A percentile compares a stretch with the other conserved stretches of the same genome.
These are phyloP conservation scores for Talaromyces borbonicus DNA, from an alignment of 495 filamentous ascomycete species.

Conservation along the genomic window DNA sequence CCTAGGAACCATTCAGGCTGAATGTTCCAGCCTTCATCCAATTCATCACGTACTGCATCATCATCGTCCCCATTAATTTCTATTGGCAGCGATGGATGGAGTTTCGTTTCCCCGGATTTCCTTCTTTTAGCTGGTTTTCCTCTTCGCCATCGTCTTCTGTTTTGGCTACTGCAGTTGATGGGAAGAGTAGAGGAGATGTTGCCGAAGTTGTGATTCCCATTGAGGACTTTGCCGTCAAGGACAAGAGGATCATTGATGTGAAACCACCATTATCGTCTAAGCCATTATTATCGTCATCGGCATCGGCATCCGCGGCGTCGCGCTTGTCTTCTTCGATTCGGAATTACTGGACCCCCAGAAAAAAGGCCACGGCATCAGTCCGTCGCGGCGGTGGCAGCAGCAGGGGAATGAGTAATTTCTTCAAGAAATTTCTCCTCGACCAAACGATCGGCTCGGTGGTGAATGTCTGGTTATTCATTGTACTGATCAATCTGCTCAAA, in stretches of 20 bases:
- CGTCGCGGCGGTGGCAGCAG: neutral
- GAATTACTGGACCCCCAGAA: neutral
- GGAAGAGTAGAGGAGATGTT: constrained; percentile 18
- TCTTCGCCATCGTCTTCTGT: constrained; percentile 37
- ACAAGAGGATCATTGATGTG: constrained; percentile 42
- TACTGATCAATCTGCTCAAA: constrained; percentile 44
- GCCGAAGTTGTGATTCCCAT: constrained; percentile 27
- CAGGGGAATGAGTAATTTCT: constrained; percentile 50
- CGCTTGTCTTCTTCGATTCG: neutral
- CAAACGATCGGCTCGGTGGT: constrained; percentile 64
- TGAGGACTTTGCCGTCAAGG: constrained; percentile 23
- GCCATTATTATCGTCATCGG: too few relatives aligned
- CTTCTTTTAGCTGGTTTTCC: constrained; percentile 34
- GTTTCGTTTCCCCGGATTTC: constrained; percentile 38
- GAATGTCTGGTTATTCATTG: constrained; percentile 72
- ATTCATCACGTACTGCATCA: constrained; percentile 64
- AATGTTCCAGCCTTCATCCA: constrained; percentile 59
- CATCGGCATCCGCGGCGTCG: too few relatives aligned
- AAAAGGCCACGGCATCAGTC: constrained; percentile 28
- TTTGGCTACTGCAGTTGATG: constrained; percentile 12
- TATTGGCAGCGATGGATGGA: constrained; percentile 67
- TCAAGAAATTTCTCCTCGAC: constrained; percentile 74
- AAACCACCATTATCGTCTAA: constrained; percentile 12
- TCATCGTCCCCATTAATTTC: constrained; percentile 80
- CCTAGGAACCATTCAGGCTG: constrained; percentile 33